A percentile compares a stretch with the other conserved stretches of the same genome.
Evolutionary conservation across 176 grass and related monocot species (phyloP).

Genomic region (Saccharum officinarum): DNA sequence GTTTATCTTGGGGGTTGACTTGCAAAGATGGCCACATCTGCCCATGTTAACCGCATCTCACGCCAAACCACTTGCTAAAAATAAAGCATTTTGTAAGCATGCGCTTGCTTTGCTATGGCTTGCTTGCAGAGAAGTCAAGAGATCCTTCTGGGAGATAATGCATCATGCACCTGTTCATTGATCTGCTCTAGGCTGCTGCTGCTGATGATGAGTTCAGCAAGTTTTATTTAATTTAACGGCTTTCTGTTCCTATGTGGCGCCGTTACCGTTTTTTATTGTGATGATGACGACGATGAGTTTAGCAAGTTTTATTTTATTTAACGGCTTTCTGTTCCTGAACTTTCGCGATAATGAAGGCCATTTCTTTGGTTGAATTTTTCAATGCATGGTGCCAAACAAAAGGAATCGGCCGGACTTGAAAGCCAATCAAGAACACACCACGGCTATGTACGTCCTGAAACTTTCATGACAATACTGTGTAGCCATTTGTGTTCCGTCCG

Average conservation of each 20-base stretch:
- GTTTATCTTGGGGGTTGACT: constrained; percentile 31
- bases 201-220: too few species aligned
- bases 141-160: constrained; percentile 19
- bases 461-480: not conserved
- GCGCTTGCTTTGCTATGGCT: not conserved
- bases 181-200: too few species aligned
- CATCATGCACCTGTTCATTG: not conserved
- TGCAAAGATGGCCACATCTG: not conserved
- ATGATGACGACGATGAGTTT: not conserved
- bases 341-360: not conserved
- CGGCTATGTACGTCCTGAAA: not conserved
- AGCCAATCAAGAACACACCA: not conserved
- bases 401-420: not conserved
- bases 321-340: not conserved
- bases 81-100: not conserved
- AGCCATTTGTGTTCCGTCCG: not conserved
- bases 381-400: not conserved
- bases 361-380: not conserved
- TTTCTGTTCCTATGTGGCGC: not conserved
- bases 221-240: too few species aligned
- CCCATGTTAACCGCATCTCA: constrained; percentile 8
- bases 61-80: not conserved
- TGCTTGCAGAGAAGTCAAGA: not conserved
- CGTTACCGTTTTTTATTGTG: not conserved
- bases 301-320: not conserved